Percentiles rank a stretch among this genome's conserved stretches.
Conservation (phyloP, 1,284 basidiomycete species). For the Coniferiporia weirii region DNA sequence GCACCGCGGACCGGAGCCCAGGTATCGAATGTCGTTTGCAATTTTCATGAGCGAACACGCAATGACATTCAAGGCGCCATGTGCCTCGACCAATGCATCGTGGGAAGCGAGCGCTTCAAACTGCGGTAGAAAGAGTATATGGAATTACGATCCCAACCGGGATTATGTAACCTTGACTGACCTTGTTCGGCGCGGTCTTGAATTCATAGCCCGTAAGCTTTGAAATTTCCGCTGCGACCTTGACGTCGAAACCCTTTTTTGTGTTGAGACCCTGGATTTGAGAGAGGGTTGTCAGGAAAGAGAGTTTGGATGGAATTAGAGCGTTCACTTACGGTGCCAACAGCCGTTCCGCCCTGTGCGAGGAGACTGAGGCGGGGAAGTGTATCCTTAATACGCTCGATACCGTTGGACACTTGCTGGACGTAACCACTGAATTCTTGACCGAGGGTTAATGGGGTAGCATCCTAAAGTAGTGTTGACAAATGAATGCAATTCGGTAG, state of each 20-base stretch:
- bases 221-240: slow-evolving; percentile 89
- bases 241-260: slow-evolving; percentile 93
- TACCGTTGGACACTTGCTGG: slow-evolving; percentile 89
- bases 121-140: slow-evolving; percentile 34
- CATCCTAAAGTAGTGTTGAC: slow-evolving; percentile 57
- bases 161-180: slow-evolving; percentile 26
- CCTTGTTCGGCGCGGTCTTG: slow-evolving; percentile 98
- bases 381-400: slow-evolving; percentile 78
- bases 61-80: slow-evolving; percentile 92
- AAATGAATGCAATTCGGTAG: slow-evolving; percentile 9
- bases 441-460: slow-evolving; percentile 94
- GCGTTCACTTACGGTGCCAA: slow-evolving; percentile 75
- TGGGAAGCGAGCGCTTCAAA: slow-evolving; percentile 97
- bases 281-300: no score
- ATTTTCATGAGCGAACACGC: slow-evolving; percentile 99
- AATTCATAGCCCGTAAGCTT: slow-evolving; percentile 90
- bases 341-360: slow-evolving; percentile 98
- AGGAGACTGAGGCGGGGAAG: slow-evolving; percentile 87
- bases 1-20: slow-evolving; percentile 96
- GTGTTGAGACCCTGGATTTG: slow-evolving; percentile 97
- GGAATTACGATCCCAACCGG: slow-evolving; percentile 8
- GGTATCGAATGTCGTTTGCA: slow-evolving; percentile 97
- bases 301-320: no score
- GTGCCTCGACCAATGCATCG: slow-evolving; percentile 96
- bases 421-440: slow-evolving; percentile 99